A percentile compares a stretch with the other conserved stretches of the same genome.
phyloP scores from a whole-genome alignment of 2,329 filamentous ascomycete species.

The Stachybotrys chartarum region DNA sequence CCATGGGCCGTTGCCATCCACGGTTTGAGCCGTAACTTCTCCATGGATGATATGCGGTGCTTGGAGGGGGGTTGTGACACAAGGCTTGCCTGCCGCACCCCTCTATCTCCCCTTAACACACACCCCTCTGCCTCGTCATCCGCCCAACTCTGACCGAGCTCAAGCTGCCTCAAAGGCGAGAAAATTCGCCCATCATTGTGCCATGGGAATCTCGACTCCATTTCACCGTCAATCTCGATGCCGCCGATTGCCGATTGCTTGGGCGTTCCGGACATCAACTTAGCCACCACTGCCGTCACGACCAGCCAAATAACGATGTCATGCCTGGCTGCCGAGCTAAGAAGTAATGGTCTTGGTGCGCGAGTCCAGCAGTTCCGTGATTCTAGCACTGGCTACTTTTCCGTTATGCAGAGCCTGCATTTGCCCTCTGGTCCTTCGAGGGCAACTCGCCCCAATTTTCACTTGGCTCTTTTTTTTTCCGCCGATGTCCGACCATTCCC shows the following conservation, averaged over 20 bases:
- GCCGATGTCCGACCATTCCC: not conserved
- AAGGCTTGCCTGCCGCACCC: not conserved
- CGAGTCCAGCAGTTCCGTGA: too few relatives aligned
- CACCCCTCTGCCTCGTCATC: not conserved
- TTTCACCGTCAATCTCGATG: constrained; percentile 6
- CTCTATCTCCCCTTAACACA: not conserved
- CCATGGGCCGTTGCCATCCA: not conserved
- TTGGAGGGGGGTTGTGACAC: not conserved
- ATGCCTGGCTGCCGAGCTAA: too few relatives aligned
- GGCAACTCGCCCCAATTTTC: not conserved
- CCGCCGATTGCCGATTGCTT: not conserved
- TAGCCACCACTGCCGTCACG: not conserved
- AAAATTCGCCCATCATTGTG: not conserved
- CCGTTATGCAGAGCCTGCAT: not conserved
- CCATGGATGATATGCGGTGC: too few relatives aligned
- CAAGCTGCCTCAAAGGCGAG: not conserved
- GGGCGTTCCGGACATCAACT: not conserved
- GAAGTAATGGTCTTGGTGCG: too few relatives aligned
- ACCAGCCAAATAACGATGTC: not conserved
- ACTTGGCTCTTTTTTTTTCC: not conserved
- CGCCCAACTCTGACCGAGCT: not conserved
- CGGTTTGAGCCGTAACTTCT: not conserved
- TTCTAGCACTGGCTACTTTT: too few relatives aligned
- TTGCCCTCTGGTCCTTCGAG: not conserved
- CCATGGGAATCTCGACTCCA: not conserved